Evolutionary conservation across 495 filamentous ascomycete species (phyloP).

Genomic region (Penicillium salamii): DNA sequence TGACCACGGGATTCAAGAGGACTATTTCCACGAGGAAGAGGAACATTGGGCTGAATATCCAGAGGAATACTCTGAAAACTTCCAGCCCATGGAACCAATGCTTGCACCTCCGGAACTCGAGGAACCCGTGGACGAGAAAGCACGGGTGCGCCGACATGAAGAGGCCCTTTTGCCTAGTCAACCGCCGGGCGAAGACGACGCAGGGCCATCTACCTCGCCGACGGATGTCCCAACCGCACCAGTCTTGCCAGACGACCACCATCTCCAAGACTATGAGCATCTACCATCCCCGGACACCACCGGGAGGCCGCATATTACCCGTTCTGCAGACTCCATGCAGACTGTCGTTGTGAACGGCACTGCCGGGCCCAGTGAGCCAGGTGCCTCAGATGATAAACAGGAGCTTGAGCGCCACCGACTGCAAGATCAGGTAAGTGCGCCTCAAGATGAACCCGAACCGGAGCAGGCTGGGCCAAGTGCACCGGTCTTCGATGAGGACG

Average conservation of each 20-base stretch:
- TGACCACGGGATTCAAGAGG: constrained; percentile 35
- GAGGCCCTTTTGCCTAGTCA: constrained; percentile 67
- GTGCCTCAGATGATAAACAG: constrained; percentile 65
- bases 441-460: constrained; percentile 46
- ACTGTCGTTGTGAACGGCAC: constrained; percentile 29
- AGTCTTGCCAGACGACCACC: constrained; percentile 39
- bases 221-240: constrained; percentile 32
- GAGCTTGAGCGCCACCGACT: constrained; percentile 77
- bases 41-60: constrained; percentile 31
- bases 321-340: constrained; percentile 42
- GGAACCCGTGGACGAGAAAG: constrained; percentile 63
- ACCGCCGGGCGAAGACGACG: constrained; percentile 51
- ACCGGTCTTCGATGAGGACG: constrained; percentile 63
- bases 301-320: constrained; percentile 31
- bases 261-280: constrained; percentile 37
- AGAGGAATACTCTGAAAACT: constrained; percentile 24
- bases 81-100: constrained; percentile 25
- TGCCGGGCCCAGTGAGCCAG: constrained; percentile 20
- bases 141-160: constrained; percentile 64
- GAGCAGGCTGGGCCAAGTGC: constrained; percentile 54
- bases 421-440: constrained; percentile 69
- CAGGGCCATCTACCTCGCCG: constrained; percentile 46
- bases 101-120: constrained; percentile 57
- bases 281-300: constrained; percentile 23
- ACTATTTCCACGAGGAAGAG: constrained; percentile 32